These are phyloP conservation scores for Hypholoma fasciculare DNA, from an alignment of 768 basidiomycete genomes.

Conservation along the genomic window DNA sequence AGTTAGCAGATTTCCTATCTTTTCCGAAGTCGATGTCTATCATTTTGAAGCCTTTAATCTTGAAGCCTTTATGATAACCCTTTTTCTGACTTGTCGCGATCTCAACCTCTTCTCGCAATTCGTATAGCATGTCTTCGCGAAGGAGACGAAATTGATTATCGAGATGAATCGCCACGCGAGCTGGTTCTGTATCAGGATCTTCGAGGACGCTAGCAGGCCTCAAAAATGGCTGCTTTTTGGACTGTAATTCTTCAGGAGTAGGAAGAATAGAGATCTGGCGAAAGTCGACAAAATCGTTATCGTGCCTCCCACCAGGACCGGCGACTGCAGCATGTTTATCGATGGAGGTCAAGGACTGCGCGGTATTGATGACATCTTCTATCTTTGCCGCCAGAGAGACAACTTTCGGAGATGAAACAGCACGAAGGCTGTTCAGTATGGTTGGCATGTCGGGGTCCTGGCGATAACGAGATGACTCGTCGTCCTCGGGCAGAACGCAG, in stretches of 20 bases:
- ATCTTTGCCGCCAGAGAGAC: constrained; percentile 37
- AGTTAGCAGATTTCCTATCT: constrained; percentile 27
- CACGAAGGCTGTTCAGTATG: constrained; percentile 28
- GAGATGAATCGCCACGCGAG: constrained; percentile 47
- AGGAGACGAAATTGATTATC: constrained; percentile 70
- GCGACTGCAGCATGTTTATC: constrained; percentile 58
- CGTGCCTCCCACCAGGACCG: too few relatives aligned
- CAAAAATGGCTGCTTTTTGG: constrained; percentile 45
- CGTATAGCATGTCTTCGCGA: constrained; percentile 44
- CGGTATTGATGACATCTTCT: constrained; percentile 26
- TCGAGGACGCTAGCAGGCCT: constrained; percentile 44
- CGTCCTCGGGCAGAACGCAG: constrained; percentile 30
- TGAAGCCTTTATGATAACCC: constrained; percentile 32
- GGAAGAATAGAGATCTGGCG: constrained; percentile 61
- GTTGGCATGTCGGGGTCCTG: constrained; percentile 30
- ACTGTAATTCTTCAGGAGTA: constrained; percentile 56
- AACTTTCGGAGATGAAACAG: constrained; percentile 23
- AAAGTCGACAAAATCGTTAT: constrained; percentile 38
- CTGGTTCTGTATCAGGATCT: constrained; percentile 35
- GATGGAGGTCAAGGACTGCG: constrained; percentile 50
- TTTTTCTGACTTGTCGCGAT: constrained; percentile 44
- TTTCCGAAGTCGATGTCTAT: constrained; percentile 37
- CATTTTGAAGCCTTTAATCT: constrained; percentile 36
- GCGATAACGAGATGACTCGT: constrained; percentile 37
- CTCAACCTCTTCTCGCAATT: constrained; percentile 38